A percentile compares a stretch with the other conserved stretches of the same genome.
Evolutionary conservation across 768 basidiomycete genomes (phyloP).

Genomic region (Kwoniella europaea): DNA sequence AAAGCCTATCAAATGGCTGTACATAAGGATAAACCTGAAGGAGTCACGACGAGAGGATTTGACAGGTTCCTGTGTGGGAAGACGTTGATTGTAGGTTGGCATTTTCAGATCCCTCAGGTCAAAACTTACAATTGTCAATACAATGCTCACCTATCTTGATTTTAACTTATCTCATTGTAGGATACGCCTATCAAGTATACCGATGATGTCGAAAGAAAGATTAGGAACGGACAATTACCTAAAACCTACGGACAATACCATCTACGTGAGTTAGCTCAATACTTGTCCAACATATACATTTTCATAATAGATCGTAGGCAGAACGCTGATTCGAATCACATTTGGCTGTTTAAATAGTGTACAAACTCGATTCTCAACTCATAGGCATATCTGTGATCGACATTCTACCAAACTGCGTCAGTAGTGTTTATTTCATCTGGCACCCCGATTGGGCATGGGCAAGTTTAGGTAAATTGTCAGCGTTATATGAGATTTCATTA

Average conservation of each 20-base stretch:
- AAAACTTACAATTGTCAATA: too few species aligned
- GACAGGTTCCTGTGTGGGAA: slow-evolving; percentile 76
- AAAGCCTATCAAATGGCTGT: slow-evolving; percentile 76
- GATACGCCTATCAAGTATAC: slow-evolving; percentile 68
- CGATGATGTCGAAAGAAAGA: slow-evolving; percentile 1
- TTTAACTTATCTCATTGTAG: slow-evolving; percentile 42
- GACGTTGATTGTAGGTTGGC: slow-evolving; percentile 68
- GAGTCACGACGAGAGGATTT: slow-evolving; percentile 66
- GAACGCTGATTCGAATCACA: too few species aligned
- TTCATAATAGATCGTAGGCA: not conserved
- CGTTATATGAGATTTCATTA: slow-evolving; percentile 77
- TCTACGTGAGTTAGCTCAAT: slow-evolving; percentile 63
- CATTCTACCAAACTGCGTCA: slow-evolving; percentile 80
- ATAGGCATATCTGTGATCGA: slow-evolving; percentile 88
- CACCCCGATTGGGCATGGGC: slow-evolving; percentile 62
- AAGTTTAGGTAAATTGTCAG: slow-evolving; percentile 67
- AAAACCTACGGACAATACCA: slow-evolving; percentile 89
- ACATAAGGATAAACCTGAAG: slow-evolving; percentile 67
- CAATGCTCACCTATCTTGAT: too few species aligned
- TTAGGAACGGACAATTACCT: slow-evolving; percentile 62
- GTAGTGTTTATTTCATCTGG: slow-evolving; percentile 89
- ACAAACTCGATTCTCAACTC: slow-evolving; percentile 77
- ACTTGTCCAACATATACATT: not conserved
- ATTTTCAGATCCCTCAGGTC: not conserved
- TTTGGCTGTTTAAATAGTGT: slow-evolving; percentile 56